Evolutionary conservation across 768 basidiomycete genomes (phyloP).

Genomic region (Naganishia antarctica): DNA sequence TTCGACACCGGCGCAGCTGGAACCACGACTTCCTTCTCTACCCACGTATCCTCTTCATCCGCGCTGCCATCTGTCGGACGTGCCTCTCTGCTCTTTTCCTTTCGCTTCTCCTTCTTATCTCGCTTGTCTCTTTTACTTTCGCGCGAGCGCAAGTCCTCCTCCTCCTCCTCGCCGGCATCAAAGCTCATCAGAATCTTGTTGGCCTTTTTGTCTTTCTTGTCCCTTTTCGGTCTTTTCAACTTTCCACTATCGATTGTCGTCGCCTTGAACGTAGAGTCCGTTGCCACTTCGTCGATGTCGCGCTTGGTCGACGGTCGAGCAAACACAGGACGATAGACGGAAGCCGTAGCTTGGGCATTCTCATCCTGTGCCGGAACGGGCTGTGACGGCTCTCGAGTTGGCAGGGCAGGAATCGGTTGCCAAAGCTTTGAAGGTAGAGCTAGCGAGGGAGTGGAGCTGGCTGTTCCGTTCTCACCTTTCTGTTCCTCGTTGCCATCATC

Average conservation of each 20-base stretch:
- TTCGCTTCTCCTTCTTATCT: constrained; percentile 3
- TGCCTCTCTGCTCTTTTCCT: constrained; percentile 4
- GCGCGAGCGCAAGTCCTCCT: constrained; percentile 38
- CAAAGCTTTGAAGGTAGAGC: constrained; percentile 33
- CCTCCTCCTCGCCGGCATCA: constrained; percentile 57
- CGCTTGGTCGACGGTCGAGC: constrained; percentile 14
- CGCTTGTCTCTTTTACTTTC: constrained; percentile 44
- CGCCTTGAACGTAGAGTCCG: neutral
- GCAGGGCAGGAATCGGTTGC: constrained; percentile 14
- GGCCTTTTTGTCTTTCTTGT: constrained; percentile 53
- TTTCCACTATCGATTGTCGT: constrained; percentile 19
- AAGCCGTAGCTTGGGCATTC: constrained; percentile 19
- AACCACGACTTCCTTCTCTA: constrained; percentile 35
- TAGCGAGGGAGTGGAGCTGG: constrained; percentile 28
- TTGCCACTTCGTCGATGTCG: constrained; percentile 37
- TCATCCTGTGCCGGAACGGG: neutral
- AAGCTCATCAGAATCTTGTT: constrained; percentile 67
- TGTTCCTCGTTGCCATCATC: constrained; percentile 48
- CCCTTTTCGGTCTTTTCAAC: constrained; percentile 50
- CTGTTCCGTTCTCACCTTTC: neutral
- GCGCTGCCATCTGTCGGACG: neutral
- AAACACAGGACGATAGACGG: constrained; percentile 8
- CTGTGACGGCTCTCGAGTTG: constrained; percentile 1
- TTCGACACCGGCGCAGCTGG: constrained; percentile 27
- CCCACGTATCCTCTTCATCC: constrained; percentile 40